Evolutionary conservation across 1,139 yeast species (phyloP).

Genomic region (Yamadazyma trypodendri): DNA sequence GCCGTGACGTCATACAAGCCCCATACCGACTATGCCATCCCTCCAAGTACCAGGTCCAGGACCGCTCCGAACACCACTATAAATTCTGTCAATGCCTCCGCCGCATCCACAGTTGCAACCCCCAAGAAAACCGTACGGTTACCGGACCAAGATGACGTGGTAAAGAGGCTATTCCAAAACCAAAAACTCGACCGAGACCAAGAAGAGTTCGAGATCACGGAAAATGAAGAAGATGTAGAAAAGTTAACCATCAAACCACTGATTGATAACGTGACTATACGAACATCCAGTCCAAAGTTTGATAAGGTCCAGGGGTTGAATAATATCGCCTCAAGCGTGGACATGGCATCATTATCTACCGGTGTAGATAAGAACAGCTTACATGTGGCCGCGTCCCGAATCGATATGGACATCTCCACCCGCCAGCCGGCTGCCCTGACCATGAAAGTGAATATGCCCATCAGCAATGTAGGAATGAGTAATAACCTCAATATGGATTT

Average conservation of each 20-base stretch:
- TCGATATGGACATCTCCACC: slow-evolving; percentile 10
- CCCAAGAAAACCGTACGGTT: background rate
- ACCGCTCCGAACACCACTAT: background rate
- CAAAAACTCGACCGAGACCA: slow-evolving; percentile 3
- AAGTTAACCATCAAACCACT: slow-evolving; percentile 9
- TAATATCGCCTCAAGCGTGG: slow-evolving; percentile 17
- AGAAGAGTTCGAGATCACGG: slow-evolving; percentile 5
- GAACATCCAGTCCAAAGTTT: slow-evolving; percentile 10
- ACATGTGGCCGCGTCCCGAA: slow-evolving; percentile 17
- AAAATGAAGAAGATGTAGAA: slow-evolving; percentile 12
- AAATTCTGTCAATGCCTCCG: background rate
- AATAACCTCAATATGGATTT: slow-evolving; percentile 12
- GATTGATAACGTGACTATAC: slow-evolving; percentile 8
- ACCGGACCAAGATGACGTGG: slow-evolving; percentile 4
- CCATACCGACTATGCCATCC: background rate
- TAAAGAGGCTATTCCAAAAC: slow-evolving; percentile 1
- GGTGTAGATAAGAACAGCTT: slow-evolving; percentile 16
- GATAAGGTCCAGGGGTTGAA: slow-evolving; percentile 5
- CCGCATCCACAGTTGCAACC: slow-evolving; percentile 1
- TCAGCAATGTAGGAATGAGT: background rate
- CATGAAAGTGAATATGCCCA: slow-evolving; percentile 4
- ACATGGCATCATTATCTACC: slow-evolving; percentile 16
- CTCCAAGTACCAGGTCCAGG: background rate
- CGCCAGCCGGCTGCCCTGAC: background rate
- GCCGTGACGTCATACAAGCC: no score